A percentile compares a stretch with the other conserved stretches of the same genome.
These are phyloP conservation scores for Cryptococcus sp. DNA, from an alignment of 1,284 basidiomycete species.

Conservation along the genomic window DNA sequence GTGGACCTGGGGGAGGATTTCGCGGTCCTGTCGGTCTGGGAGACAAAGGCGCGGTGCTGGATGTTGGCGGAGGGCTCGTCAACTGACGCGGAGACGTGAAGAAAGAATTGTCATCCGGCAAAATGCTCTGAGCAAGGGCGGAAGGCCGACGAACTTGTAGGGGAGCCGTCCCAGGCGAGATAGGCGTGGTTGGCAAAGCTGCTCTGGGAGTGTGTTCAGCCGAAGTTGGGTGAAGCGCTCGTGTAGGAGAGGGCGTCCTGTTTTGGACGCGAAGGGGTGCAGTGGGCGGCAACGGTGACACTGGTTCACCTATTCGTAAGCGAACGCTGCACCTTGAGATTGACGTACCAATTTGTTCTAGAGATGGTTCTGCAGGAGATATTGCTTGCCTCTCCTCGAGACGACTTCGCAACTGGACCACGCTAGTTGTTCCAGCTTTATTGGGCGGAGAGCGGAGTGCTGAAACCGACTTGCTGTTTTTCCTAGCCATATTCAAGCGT, in stretches of 20 bases:
- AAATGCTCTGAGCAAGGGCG: conserved; percentile 3
- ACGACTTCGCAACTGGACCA: conserved; percentile 22
- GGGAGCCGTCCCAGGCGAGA: background rate
- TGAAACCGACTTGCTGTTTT: conserved; percentile 67
- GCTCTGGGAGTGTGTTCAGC: conserved; percentile 10
- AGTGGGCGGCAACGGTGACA: conserved; percentile 14
- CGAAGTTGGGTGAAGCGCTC: conserved; percentile 6
- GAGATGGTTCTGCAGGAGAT: conserved; percentile 9
- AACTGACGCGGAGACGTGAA: conserved; percentile 8
- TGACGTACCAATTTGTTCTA: conserved; percentile 17
- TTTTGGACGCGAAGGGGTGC: conserved; percentile 28
- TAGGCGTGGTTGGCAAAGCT: background rate
- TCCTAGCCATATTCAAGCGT: conserved; percentile 72
- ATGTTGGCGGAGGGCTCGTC: conserved; percentile 5
- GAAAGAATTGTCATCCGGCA: background rate
- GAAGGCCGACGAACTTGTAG: conserved; percentile 8
- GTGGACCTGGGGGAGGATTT: conserved; percentile 9
- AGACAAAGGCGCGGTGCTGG: conserved; percentile 9
- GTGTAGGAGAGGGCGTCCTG: conserved; percentile 33
- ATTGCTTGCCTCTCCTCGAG: conserved; percentile 14
- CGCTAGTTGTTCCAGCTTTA: conserved; percentile 19
- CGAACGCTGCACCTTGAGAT: background rate
- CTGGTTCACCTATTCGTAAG: conserved; percentile 11
- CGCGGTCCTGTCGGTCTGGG: conserved; percentile 15
- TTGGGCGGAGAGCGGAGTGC: conserved; percentile 4